Evolutionary conservation across 1,139 yeast genomes (phyloP), one percentile per base, ranked within the genome.

Genomic region (Zhuliangozyma blackwelliae): DNA sequence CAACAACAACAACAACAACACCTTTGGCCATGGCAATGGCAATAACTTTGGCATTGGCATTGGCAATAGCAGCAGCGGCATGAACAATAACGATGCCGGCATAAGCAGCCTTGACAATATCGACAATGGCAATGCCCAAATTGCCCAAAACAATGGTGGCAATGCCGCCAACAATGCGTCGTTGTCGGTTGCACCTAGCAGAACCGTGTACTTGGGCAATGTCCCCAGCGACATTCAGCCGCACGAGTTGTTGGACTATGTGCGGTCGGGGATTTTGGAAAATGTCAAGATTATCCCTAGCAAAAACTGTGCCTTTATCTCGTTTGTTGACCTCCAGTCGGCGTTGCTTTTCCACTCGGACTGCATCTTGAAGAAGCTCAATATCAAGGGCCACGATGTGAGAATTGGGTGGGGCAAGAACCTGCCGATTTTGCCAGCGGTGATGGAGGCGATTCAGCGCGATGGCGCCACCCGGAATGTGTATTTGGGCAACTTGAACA

Each of bases 401-500:
- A 67, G 79, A 48, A 68, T 88, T 28, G 82, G 83, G 20, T 85
- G 94, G 80, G 86, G 87, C 8, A 70, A 74, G 35, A 77, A 85
- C 33, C 66, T 78, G 25, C 75, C 83, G 9, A 72, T 88, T 25
- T 74, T 82, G 35, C 81, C 89, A 1, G 73, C 81, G 5, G 86
- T 90, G 7, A 66, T 78, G 45, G 75, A 77, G 40, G 85, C 92
- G 16, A 86, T 90, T 34, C 82, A 82, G 48, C 78, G 84, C 47
- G 90, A 88, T 48, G 89, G 90, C 28, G 97, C 97, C 8, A 86
- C 97, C 5, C 76, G 97, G 62, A 86, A 87, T 51, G 95, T 92
- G 13, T 89, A 85, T 55, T 70, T 92, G 44, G 95, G 96, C 20
- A 79, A 79, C 50, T 66, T 89, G 38, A 78, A 77, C 34, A 67